Percentiles rank a stretch among this genome's conserved stretches.
These are phyloP conservation scores for Eutypa lata DNA, from an alignment of 2,329 filamentous ascomycete species.

Conservation along the genomic window DNA sequence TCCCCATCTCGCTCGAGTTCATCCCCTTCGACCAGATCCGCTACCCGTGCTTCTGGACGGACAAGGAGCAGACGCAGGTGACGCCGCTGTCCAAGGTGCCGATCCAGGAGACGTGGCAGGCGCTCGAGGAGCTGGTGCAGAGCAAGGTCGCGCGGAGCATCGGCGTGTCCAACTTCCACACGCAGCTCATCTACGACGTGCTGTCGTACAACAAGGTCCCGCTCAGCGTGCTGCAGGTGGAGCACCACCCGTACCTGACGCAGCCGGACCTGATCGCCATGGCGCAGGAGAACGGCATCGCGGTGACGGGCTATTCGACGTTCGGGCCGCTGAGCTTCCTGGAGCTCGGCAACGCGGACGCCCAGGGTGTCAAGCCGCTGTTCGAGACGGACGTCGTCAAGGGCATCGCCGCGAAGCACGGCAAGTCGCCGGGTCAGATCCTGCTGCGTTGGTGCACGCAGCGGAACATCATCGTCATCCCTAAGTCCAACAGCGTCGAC, in stretches of 20 bases:
- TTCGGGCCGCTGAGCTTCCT: constrained; percentile 52
- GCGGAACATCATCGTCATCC: constrained; percentile 57
- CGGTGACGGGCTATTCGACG: constrained; percentile 61
- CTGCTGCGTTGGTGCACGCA: constrained; percentile 66
- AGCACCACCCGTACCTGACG: constrained; percentile 78
- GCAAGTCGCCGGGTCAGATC: constrained; percentile 61
- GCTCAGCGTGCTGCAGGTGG: constrained; percentile 77
- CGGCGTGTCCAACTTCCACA: constrained; percentile 80
- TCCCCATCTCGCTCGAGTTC: constrained; percentile 43
- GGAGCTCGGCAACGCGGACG: constrained; percentile 23
- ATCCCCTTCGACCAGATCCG: constrained; percentile 38
- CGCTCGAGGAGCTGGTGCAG: constrained; percentile 72
- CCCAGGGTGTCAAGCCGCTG: constrained; percentile 24
- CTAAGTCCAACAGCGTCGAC: constrained; percentile 56
- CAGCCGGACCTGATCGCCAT: constrained; percentile 53
- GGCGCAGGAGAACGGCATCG: constrained; percentile 54
- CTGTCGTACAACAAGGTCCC: constrained; percentile 72
- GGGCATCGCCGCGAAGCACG: constrained; percentile 50
- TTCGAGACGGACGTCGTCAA: constrained; percentile 42
- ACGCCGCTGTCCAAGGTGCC: constrained; percentile 57
- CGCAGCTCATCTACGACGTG: constrained; percentile 72
- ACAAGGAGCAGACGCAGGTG: constrained; percentile 46
- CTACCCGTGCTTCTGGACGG: constrained; percentile 35
- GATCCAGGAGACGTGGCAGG: constrained; percentile 79
- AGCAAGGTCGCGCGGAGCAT: constrained; percentile 64